Base-by-base conservation (phyloP, 192 early-diverging fungal species). In the Coemansia sp. region DNA sequence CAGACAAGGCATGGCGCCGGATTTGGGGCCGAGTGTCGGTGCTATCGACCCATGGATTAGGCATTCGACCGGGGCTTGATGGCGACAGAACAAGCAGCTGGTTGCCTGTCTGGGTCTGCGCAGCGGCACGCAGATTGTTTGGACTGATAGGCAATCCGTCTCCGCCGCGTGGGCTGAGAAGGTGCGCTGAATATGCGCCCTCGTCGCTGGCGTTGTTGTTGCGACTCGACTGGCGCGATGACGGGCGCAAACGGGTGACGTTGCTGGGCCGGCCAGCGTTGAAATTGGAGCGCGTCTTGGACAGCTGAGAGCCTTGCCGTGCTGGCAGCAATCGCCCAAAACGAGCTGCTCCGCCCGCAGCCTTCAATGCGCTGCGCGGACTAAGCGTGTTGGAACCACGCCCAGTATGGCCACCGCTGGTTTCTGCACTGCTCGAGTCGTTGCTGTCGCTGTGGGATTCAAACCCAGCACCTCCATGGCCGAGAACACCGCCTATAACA, bases 221-320 rank as follows among this genome's bases (percentile, higher is more conserved):
- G 55, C 70, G 74, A 39, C 56, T 81, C 10, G 79, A 81, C 62
- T 81, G 74, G 50, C 79, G 79, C 42, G 79, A 81, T 9, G 79
- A 81, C 39, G 79, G 79, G 7, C 79, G 74, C 65, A 81, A 51
- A 7, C 74, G 70, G 6, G 59, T 68, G 19, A 68, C 67, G 22
- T 78, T 78, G 70, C 56, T 67, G 9, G 70, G 79, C 42, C 64
- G n/a, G 45, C 69, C 56, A 12, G 61, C 37, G n/a, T 45, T 61
- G n/a, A 55, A 14, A 44, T 68, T 68, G 37, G 56, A 54, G 16
- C 56, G 66, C 17, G 56, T 7, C 43, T 45, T 37, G 22, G 64
- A 38, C 14, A 70, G 53, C 38, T 68, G 61, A 5, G 70, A 43
- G 50, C 65, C 22, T 7, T 65, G 44, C 2, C 70, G 65, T 5